Evolutionary conservation across 2,329 filamentous ascomycete species (phyloP), one percentile per base, ranked within the genome.

Genomic region (Cyphellophora europaea): DNA sequence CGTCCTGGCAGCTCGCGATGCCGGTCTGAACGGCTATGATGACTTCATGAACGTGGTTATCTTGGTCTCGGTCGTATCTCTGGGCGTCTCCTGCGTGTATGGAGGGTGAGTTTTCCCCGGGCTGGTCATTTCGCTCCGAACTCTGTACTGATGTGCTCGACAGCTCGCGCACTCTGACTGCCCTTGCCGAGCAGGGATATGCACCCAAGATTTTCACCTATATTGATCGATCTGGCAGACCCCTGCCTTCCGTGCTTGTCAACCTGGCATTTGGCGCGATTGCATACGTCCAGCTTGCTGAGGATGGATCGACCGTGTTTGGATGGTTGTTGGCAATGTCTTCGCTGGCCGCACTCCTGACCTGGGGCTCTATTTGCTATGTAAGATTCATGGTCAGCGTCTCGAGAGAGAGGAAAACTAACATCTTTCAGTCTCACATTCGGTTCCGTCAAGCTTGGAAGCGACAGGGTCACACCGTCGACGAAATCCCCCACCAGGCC

Each of bases 371-470:
- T 23, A 77, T 82, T 48, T 25, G 81, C 15, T 25, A 25, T n/a
- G 21, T 25, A 25, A 25, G 21, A n/a, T n/a, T 25, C n/a, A n/a
- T n/a, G n/a, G n/a, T n/a, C n/a, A n/a, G n/a, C n/a, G n/a, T n/a
- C n/a, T n/a, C n/a, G n/a, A n/a, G n/a, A n/a, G n/a, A n/a, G n/a
- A n/a, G n/a, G n/a, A n/a, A n/a, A n/a, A n/a, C 21, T 25, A 25
- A 25, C 21, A 25, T 25, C n/a, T 8, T 25, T 8, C 21, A 25
- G 21, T 25, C 21, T n/a, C 88, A 95, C 59, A 93, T 95, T 53
- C 85, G 87, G 36, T 95, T 95, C 72, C 84, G 88, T 44, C 63
- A 64, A 17, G 84, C 79, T n/a, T 93, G 86, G 85, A 68, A 66
- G 29, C 53, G 62, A 10, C 74, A 79, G 42, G 82, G 82, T 29